Percentiles rank a stretch among this genome's conserved stretches.
Evolutionary conservation across 345 rosid species (phyloP).

Genomic region (Geranium brycei): DNA sequence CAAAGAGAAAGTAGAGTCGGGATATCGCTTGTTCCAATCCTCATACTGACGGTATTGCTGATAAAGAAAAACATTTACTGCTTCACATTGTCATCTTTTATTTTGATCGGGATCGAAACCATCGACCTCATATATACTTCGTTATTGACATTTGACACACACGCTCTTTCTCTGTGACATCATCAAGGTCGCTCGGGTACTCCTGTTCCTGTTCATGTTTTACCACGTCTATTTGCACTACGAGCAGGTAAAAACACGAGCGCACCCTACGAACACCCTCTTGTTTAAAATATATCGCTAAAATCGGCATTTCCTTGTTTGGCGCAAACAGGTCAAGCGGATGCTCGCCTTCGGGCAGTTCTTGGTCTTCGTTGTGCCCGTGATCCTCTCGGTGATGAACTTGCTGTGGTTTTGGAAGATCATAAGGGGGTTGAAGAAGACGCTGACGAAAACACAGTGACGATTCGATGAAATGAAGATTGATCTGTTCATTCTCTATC

Average conservation of each 20-base stretch:
- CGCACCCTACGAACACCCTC: neutral
- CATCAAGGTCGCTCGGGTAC: slow-evolving; percentile 44
- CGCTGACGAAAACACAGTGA: slow-evolving; percentile 39
- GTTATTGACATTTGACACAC: too few relatives aligned
- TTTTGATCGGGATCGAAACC: too few relatives aligned
- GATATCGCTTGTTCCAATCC: too few relatives aligned
- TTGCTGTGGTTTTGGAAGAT: slow-evolving; percentile 50
- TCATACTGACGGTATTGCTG: too few relatives aligned
- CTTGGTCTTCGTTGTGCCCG: slow-evolving; percentile 25
- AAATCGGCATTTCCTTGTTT: neutral
- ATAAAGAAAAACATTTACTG: too few relatives aligned
- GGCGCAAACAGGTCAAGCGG: slow-evolving; percentile 23
- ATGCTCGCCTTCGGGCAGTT: slow-evolving; percentile 21
- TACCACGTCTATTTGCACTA: slow-evolving; percentile 38
- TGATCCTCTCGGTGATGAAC: slow-evolving; percentile 33
- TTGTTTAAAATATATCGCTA: neutral
- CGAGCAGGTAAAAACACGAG: slow-evolving; percentile 25
- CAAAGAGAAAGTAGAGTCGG: too few relatives aligned
- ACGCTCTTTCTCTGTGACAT: neutral
- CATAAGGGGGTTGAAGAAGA: slow-evolving; percentile 41
- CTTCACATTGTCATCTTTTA: too few relatives aligned
- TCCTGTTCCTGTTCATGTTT: slow-evolving; percentile 37
- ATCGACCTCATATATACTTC: too few relatives aligned
- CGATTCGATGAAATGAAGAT: neutral
- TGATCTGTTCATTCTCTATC: neutral